Percentiles rank a stretch among this genome's conserved stretches.
These are phyloP conservation scores for Metrosideros polymorpha DNA, from an alignment of 441 rosid species.

Conservation along the genomic window DNA sequence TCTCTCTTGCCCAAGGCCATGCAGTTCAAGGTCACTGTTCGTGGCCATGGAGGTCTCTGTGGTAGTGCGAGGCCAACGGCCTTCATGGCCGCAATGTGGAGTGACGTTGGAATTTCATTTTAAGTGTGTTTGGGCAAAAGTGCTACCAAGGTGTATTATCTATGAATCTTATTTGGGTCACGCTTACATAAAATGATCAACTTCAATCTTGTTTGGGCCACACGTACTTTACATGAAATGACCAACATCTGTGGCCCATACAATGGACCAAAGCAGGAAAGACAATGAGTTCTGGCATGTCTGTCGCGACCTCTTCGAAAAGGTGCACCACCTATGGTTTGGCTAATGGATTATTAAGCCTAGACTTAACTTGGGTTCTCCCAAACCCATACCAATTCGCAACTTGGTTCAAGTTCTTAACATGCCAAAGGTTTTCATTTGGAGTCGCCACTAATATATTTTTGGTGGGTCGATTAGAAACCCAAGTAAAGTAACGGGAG, in stretches of 20 bases:
- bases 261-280: background rate
- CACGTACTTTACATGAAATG: background rate
- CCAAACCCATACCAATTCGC: too few relatives aligned
- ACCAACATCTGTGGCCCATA: background rate
- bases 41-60: background rate
- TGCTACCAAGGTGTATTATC: background rate
- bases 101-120: background rate
- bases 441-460: too few relatives aligned
- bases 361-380: too few relatives aligned
- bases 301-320: too few relatives aligned
- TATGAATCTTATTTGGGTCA: background rate
- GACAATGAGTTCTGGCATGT: background rate
- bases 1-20: background rate
- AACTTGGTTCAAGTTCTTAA: too few relatives aligned
- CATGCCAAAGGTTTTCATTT: too few relatives aligned
- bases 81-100: background rate
- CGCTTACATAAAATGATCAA: background rate
- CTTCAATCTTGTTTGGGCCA: background rate
- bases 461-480: too few relatives aligned
- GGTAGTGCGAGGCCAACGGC: background rate
- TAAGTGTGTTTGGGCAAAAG: background rate
- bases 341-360: too few relatives aligned
- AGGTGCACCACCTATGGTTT: too few relatives aligned
- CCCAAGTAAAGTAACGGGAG: too few relatives aligned
- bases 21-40: background rate